A percentile compares a stretch with the other conserved stretches of the same genome.
Conservation (phyloP, 1,284 basidiomycete genomes). For the Amylostereum areolatum region DNA sequence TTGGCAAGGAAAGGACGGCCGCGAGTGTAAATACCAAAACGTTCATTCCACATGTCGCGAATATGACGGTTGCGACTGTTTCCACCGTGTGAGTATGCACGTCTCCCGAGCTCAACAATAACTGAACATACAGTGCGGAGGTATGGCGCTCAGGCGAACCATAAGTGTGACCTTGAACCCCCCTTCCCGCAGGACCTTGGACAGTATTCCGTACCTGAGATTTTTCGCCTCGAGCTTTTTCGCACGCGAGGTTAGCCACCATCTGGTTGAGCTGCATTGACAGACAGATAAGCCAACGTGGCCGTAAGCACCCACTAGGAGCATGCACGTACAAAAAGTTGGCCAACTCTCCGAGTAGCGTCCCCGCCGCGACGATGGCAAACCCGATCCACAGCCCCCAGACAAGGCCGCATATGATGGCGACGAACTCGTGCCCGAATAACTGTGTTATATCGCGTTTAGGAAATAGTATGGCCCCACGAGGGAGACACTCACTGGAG, state of each 20-base stretch:
- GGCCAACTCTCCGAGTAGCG: constrained; percentile 62
- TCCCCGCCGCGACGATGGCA: constrained; percentile 60
- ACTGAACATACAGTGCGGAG: constrained; percentile 56
- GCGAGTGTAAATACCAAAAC: constrained; percentile 68
- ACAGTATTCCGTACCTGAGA: constrained; percentile 72
- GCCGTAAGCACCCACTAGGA: not conserved
- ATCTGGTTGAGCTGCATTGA: constrained; percentile 52
- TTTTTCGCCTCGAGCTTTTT: constrained; percentile 69
- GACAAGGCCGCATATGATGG: constrained; percentile 71
- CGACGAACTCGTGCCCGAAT: constrained; percentile 76
- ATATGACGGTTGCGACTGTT: constrained; percentile 64
- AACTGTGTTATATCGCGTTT: constrained; percentile 29
- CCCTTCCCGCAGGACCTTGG: constrained; percentile 71
- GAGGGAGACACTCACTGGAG: constrained; percentile 40
- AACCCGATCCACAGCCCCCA: constrained; percentile 69
- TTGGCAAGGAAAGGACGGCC: constrained; percentile 71
- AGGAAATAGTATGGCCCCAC: too few species aligned
- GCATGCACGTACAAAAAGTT: constrained; percentile 56
- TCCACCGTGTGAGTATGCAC: not conserved
- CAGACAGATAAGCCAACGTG: constrained; percentile 8
- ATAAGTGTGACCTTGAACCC: constrained; percentile 75
- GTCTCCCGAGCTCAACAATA: too few species aligned
- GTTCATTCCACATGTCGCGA: constrained; percentile 75
- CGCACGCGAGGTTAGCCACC: constrained; percentile 55
- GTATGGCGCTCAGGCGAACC: constrained; percentile 74